Base-by-base conservation (phyloP, 2,329 filamentous ascomycete genomes). In the Chaetomium sp. region DNA sequence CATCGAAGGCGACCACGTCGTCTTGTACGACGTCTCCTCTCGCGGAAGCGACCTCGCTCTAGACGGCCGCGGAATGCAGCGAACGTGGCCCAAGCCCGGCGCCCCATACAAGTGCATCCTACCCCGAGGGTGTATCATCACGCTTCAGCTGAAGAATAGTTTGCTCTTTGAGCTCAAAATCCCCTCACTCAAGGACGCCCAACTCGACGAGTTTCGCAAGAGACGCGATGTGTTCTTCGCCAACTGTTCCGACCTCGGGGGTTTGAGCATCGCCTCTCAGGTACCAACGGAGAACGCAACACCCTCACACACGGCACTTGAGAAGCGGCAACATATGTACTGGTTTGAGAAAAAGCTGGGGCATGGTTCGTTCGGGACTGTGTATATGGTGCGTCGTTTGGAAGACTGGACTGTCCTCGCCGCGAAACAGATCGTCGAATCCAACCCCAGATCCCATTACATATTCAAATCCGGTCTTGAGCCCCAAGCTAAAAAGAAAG, bases 391-490 rank as follows among this genome's bases (percentile, higher is more conserved):
- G 1, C 59, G n/a, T 16, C 50, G 59, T n/a, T 10, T 62, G 19
- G 38, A 62, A 1, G 51, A 62, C 25, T 62, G 59, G 59, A 21
- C 10, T 13, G 12, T 47, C n/a, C 49, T 62, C 7, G 59, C 59
- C 51, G 59, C 51, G 2, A 62, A 62, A 51, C 23, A 62, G 6
- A n/a, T 62, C n/a, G 2, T 42, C 38, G 38, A n/a, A 42, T 42
- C 16, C 38, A 42, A n/a, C 16, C 16, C 38, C 5, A 7, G 16
- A 7, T 21, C n/a, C 19, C 38, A 42, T 6, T 42, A 16, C 38
- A 42, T 42, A 16, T 42, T 16, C 38, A 19, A 42, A 16, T 7
- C 16, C 16, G 1, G 19, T 5, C 13, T 13, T 13, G 3, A 1
- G 35, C 13, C 13, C 13, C 4, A 19, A 7, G 2, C 16, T 16